Evolutionary conservation across 2,329 filamentous ascomycete species (phyloP).

Genomic region (Claviceps africana): DNA sequence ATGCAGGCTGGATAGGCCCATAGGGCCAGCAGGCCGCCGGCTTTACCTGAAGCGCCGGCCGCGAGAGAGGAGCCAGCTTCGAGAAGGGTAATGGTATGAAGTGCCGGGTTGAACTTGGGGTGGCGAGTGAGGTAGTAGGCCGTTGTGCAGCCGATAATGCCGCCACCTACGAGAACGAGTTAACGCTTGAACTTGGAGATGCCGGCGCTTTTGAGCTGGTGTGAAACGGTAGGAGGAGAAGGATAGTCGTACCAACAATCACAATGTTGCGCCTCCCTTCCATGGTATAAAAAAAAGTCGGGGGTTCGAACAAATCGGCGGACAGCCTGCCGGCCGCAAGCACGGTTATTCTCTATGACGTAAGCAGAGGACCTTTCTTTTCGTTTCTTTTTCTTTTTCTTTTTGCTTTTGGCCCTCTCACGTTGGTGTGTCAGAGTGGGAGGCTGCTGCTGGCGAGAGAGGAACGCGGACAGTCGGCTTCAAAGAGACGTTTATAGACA

Average conservation of each 20-base stretch:
- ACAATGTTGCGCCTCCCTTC: constrained; percentile 31
- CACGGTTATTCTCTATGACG: background rate
- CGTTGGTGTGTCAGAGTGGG: background rate
- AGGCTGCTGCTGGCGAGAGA: background rate
- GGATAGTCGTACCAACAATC: constrained; percentile 29
- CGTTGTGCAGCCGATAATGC: constrained; percentile 82
- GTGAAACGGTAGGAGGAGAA: background rate
- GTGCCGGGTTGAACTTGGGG: constrained; percentile 58
- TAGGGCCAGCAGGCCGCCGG: constrained; percentile 74
- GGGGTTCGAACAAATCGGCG: background rate
- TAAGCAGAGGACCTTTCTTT: background rate
- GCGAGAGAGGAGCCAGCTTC: constrained; percentile 75
- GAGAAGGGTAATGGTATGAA: constrained; percentile 70
- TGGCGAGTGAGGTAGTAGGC: constrained; percentile 87
- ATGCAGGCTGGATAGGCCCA: constrained; percentile 84
- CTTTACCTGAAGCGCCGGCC: constrained; percentile 87
- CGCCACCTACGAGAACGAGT: constrained; percentile 47
- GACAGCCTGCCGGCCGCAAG: background rate
- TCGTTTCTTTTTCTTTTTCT: too few relatives aligned
- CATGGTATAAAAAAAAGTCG: constrained; percentile 12
- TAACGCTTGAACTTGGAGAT: background rate
- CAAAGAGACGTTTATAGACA: background rate
- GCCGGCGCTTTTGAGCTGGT: background rate
- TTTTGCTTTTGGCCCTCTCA: too few relatives aligned
- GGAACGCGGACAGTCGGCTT: background rate